Evolutionary conservation across 2,329 filamentous ascomycete species (phyloP).

Genomic region (Aspergillus hortae): DNA sequence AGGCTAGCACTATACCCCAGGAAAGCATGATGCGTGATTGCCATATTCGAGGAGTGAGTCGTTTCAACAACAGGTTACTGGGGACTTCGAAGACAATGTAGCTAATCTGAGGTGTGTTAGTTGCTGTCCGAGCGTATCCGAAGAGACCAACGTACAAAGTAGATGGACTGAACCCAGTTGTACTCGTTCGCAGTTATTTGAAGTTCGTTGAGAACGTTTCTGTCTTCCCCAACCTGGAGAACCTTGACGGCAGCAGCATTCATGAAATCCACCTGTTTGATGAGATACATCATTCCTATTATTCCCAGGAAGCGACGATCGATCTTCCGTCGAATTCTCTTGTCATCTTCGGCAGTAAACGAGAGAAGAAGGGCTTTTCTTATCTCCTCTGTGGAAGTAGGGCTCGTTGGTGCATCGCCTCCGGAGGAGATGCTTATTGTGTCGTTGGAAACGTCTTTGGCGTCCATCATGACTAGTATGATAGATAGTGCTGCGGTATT

Average conservation of each 20-base stretch:
- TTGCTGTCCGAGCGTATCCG: too few species aligned
- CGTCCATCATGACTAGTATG: background rate
- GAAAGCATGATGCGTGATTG: conserved; percentile 11
- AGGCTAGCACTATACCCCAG: conserved; percentile 12
- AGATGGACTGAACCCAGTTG: conserved; percentile 14
- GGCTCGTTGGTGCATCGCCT: background rate
- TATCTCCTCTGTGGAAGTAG: conserved; percentile 4
- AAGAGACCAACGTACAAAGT: conserved; percentile 4
- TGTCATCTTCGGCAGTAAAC: conserved; percentile 12
- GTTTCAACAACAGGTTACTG: conserved; percentile 10
- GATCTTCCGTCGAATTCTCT: conserved; percentile 8
- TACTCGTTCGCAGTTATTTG: conserved; percentile 10
- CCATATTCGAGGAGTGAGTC: conserved; percentile 10
- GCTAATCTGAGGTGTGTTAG: conserved; percentile 6
- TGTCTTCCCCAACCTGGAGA: conserved; percentile 8
- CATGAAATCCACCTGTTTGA: conserved; percentile 14
- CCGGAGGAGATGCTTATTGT: background rate
- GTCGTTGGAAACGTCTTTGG: background rate
- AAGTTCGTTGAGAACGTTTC: conserved; percentile 8
- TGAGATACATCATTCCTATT: conserved; percentile 12
- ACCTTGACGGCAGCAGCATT: conserved; percentile 12
- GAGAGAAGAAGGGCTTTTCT: conserved; percentile 7
- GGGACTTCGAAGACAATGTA: conserved; percentile 14
- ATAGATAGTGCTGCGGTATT: too few species aligned
- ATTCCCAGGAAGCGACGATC: conserved; percentile 8